Conservation (phyloP, 306 rosid species). For the Arachis hypogaea region DNA sequence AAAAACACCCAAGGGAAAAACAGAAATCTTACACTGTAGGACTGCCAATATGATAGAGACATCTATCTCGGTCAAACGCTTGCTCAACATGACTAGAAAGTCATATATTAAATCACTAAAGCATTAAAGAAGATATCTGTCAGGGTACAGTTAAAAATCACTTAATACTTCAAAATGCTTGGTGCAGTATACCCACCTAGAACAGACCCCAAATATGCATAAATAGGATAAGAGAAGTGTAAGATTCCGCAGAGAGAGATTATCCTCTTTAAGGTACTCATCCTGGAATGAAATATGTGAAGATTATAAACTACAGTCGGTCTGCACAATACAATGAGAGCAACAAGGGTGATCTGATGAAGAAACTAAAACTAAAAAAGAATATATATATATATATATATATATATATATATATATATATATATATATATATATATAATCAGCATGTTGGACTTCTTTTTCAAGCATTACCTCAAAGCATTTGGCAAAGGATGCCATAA, state of each 20-base stretch:
- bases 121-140: constrained; percentile 42
- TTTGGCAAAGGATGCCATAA: constrained; percentile 83
- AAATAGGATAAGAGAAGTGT: constrained; percentile 81
- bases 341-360: constrained; percentile 21
- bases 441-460: constrained; percentile 17
- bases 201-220: constrained; percentile 82
- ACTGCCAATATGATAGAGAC: constrained; percentile 81
- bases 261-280: constrained; percentile 75
- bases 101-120: constrained; percentile 87
- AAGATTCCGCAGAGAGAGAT: constrained; percentile 82
- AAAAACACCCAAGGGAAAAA: constrained; percentile 25
- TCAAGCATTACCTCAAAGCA: constrained; percentile 70
- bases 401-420: too few relatives aligned
- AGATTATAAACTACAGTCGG: constrained; percentile 17
- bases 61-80: constrained; percentile 72
- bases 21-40: constrained; percentile 28
- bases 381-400: too few relatives aligned
- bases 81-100: constrained; percentile 76
- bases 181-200: constrained; percentile 54
- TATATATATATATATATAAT: neutral
- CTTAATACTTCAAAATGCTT: constrained; percentile 16
- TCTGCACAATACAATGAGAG: constrained; percentile 23
- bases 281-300: constrained; percentile 53
- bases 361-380: constrained; percentile 34
- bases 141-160: constrained; percentile 19